Conservation (phyloP, 2,329 filamentous ascomycete species). For the Aureobasidium sp. region DNA sequence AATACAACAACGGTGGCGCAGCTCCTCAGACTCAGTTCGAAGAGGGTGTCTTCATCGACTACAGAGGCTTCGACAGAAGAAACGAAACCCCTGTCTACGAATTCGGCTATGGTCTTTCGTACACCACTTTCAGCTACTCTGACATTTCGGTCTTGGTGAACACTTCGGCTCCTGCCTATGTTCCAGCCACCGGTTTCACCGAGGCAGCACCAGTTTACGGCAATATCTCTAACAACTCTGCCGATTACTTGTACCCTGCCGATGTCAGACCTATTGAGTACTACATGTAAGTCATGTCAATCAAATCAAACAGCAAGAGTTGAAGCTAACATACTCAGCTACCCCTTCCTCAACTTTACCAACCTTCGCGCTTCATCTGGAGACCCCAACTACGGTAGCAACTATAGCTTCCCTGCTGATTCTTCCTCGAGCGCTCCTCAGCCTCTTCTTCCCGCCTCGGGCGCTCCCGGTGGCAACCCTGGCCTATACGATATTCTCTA, state of each 20-base stretch:
- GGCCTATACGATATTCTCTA: slow-evolving; percentile 61
- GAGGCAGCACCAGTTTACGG: slow-evolving; percentile 55
- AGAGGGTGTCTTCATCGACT: slow-evolving; percentile 77
- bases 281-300: slow-evolving; percentile 39
- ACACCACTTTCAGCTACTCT: slow-evolving; percentile 72
- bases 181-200: slow-evolving; percentile 53
- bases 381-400: slow-evolving; percentile 52
- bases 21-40: slow-evolving; percentile 65
- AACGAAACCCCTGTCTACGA: slow-evolving; percentile 64
- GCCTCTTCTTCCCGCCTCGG: slow-evolving; percentile 48
- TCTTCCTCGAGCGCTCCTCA: slow-evolving; percentile 52
- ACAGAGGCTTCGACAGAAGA: slow-evolving; percentile 51
- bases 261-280: slow-evolving; percentile 43
- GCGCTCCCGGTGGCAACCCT: slow-evolving; percentile 53
- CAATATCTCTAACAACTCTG: slow-evolving; percentile 52
- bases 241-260: slow-evolving; percentile 60
- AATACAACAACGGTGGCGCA: slow-evolving; percentile 57
- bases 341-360: slow-evolving; percentile 62
- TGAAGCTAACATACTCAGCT: slow-evolving; percentile 25
- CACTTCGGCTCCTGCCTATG: slow-evolving; percentile 42
- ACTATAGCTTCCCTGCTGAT: slow-evolving; percentile 51
- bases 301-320: no score
- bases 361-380: slow-evolving; percentile 47
- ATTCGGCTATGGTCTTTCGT: slow-evolving; percentile 72
- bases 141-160: slow-evolving; percentile 48